Conservation (phyloP, 2,329 filamentous ascomycete species). For the Hypomyces rosellus region DNA sequence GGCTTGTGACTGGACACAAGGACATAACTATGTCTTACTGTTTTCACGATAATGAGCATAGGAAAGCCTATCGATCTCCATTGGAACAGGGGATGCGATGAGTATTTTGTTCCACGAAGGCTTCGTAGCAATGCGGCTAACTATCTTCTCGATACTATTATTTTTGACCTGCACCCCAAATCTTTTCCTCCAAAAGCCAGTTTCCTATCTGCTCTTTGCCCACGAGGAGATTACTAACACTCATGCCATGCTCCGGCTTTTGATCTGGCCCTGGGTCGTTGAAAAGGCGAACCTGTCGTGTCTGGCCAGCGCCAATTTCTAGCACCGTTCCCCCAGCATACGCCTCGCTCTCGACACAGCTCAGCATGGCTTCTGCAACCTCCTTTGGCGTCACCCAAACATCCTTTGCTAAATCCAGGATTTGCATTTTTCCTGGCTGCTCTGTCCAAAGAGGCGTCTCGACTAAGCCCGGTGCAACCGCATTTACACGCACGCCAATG, state of each 20-base stretch:
- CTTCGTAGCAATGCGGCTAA: too few species aligned
- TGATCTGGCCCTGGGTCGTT: slow-evolving; percentile 6
- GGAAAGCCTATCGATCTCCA: too few species aligned
- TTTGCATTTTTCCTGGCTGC: slow-evolving; percentile 22
- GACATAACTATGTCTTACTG: too few species aligned
- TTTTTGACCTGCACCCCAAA: slow-evolving; percentile 3
- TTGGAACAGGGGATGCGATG: too few species aligned
- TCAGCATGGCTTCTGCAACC: slow-evolving; percentile 26
- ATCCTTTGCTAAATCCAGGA: slow-evolving; percentile 20
- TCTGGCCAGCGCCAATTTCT: slow-evolving; percentile 18
- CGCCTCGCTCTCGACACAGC: slow-evolving; percentile 19
- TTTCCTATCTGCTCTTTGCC: slow-evolving; percentile 3
- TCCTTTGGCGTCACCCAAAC: slow-evolving; percentile 25
- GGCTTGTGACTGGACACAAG: too few species aligned
- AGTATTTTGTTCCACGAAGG: too few species aligned
- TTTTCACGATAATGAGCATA: too few species aligned
- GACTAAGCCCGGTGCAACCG: slow-evolving; percentile 24
- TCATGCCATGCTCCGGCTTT: too few species aligned
- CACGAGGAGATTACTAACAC: background rate
- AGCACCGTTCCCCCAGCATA: slow-evolving; percentile 28
- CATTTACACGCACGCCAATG: slow-evolving; percentile 27
- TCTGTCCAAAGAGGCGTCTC: slow-evolving; percentile 30
- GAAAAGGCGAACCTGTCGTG: slow-evolving; percentile 2
- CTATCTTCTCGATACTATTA: too few species aligned
- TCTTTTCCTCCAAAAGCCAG: slow-evolving; percentile 3